phyloP scores from a whole-genome alignment of 768 basidiomycete genomes.

The Mycena rebaudengoi region DNA sequence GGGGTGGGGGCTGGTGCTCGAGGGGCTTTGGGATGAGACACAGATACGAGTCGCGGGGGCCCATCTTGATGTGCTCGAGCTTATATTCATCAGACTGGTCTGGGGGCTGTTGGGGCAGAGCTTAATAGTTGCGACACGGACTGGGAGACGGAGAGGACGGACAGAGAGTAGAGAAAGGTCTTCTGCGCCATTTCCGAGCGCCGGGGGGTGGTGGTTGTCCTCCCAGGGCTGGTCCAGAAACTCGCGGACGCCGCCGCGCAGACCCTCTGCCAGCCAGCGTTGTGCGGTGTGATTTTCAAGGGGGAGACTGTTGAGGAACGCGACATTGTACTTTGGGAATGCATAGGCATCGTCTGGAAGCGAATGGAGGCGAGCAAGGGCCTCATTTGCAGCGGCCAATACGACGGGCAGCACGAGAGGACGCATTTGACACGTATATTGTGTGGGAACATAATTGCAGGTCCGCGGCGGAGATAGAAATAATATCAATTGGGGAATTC shows the following conservation, averaged over 20 bases:
- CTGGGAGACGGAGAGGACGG: constrained; percentile 31
- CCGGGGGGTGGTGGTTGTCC: constrained; percentile 45
- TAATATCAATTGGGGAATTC: not conserved
- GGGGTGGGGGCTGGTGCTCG: constrained; percentile 49
- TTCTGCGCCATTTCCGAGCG: constrained; percentile 58
- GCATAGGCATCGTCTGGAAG: constrained; percentile 84
- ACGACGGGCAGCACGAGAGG: constrained; percentile 33
- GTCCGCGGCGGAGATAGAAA: constrained; percentile 10
- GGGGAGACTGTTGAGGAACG: constrained; percentile 83
- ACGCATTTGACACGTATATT: constrained; percentile 2
- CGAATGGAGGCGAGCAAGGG: constrained; percentile 72
- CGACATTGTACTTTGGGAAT: constrained; percentile 83
- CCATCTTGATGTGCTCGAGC: constrained; percentile 81
- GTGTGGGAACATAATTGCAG: not conserved
- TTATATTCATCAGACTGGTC: constrained; percentile 49
- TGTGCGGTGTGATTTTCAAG: constrained; percentile 76
- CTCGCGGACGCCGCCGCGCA: constrained; percentile 78
- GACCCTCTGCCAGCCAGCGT: constrained; percentile 76
- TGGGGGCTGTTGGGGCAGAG: constrained; percentile 30
- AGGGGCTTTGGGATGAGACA: constrained; percentile 80
- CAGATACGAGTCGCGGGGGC: constrained; percentile 75
- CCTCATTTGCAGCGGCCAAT: constrained; percentile 47
- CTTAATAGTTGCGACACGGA: constrained; percentile 13
- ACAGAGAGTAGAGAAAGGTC: constrained; percentile 29
- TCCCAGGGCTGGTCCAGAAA: constrained; percentile 77